Conservation (phyloP, 2,329 filamentous ascomycete genomes). For the Colletotrichum euphorbiae region DNA sequence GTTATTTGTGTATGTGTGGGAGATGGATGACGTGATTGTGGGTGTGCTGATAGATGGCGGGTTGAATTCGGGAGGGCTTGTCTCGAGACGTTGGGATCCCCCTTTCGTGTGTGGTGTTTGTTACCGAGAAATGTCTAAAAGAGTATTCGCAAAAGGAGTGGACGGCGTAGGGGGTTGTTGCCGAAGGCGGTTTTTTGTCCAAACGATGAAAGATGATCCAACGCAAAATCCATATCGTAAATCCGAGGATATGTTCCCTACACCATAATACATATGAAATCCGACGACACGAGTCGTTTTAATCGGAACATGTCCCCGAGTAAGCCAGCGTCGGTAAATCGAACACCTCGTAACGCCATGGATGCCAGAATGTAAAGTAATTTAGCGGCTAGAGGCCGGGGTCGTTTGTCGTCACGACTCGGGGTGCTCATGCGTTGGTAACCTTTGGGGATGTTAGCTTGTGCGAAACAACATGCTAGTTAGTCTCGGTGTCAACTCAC, state of each 20-base stretch:
- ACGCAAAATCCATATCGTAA: conserved; percentile 39
- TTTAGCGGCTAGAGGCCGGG: conserved; percentile 41
- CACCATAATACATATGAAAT: conserved; percentile 46
- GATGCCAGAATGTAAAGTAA: conserved; percentile 55
- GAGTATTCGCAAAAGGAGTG: conserved; percentile 49
- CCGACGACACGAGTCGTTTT: conserved; percentile 38
- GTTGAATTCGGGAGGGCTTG: not conserved
- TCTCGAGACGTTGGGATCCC: conserved; percentile 23
- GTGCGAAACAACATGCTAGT: not conserved
- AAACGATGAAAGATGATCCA: conserved; percentile 42
- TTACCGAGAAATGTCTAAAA: conserved; percentile 33
- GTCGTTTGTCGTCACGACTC: conserved; percentile 53
- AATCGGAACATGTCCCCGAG: conserved; percentile 31
- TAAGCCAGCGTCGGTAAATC: conserved; percentile 32
- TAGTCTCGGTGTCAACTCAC: conserved; percentile 62
- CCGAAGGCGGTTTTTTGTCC: conserved; percentile 43
- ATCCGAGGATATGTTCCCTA: conserved; percentile 49
- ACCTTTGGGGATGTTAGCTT: conserved; percentile 53
- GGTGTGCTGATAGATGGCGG: not conserved
- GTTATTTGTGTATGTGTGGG: not conserved
- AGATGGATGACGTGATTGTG: too few relatives aligned
- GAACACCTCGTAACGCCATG: conserved; percentile 51
- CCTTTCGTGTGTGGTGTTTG: not conserved
- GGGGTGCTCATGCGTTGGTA: conserved; percentile 66
- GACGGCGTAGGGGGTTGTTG: conserved; percentile 51